Evolutionary conservation across 2,329 filamentous ascomycete genomes (phyloP).

Genomic region (Dryadomyces sulphureus): DNA sequence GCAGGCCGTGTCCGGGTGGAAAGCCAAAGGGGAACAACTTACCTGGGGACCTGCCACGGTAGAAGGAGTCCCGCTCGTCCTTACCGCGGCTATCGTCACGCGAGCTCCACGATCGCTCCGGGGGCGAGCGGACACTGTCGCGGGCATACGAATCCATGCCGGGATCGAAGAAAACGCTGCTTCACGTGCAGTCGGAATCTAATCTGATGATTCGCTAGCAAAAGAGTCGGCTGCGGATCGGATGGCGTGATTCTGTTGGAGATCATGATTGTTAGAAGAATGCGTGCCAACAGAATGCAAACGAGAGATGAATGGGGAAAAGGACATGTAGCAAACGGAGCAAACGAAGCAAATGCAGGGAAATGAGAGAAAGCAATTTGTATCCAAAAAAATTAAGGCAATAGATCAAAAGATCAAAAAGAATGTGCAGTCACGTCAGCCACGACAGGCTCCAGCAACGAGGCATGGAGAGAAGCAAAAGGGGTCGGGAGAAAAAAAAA

Average conservation of each 20-base stretch:
- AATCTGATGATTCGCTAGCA: too few species aligned
- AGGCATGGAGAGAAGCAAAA: neutral
- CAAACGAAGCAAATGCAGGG: neutral
- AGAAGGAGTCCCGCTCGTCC: constrained; percentile 44
- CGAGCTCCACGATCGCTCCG: constrained; percentile 33
- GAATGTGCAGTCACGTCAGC: too few species aligned
- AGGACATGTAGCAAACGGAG: neutral
- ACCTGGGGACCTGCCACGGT: constrained; percentile 58
- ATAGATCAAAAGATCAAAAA: neutral
- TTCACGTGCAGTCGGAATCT: too few species aligned
- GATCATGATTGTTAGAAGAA: constrained; percentile 3
- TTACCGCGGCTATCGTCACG: constrained; percentile 37
- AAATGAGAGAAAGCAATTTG: too few species aligned
- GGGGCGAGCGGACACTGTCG: constrained; percentile 38
- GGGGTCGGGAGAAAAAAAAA: constrained; percentile 10
- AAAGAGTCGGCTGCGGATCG: too few species aligned
- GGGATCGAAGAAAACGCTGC: too few species aligned
- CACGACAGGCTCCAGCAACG: neutral
- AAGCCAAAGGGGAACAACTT: constrained; percentile 18
- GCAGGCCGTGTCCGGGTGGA: constrained; percentile 1
- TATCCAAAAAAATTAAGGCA: neutral
- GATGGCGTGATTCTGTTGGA: neutral
- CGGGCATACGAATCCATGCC: constrained; percentile 43
- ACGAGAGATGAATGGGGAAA: neutral
- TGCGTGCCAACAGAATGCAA: neutral